Base-by-base conservation (phyloP, 2,329 filamentous ascomycete species). In the Hymenoscyphus scutula region DNA sequence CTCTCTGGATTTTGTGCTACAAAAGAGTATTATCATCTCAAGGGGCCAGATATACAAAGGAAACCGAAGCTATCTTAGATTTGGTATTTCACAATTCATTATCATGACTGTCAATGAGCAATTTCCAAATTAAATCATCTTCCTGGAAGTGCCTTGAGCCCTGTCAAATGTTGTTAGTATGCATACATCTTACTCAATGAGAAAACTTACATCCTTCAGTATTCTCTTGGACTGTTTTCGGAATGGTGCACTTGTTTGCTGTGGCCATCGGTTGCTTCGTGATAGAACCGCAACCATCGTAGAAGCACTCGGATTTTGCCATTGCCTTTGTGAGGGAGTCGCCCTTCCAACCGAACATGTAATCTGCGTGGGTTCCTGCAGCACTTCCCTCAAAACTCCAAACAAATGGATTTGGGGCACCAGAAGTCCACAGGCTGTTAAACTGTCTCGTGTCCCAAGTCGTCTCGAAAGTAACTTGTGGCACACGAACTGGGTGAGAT, bases 271-370 rank as follows among this genome's bases (percentile, higher is more conserved):
- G 70, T 74, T 81, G 80, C 62, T 76, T 77, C 56, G 76, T 78
- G 70, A 82, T 76, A 27, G 71, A 69, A 37, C 76, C 69, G 71
- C 80, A 80, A 2, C 66, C 66, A 77, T 82, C 78, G 58, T 80
- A 77, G 70, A 79, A 80, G 74, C 78, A 81, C 67, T 69, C 69
- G 66, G 76, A 65, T 55, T 67, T 77, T 71, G 80, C 76, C 79
- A 80, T 80, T 68, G 79, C 78, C 71, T 74, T 77, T 70, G 82
- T 79, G 41, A 82, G 77, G 5, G 77, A 73, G 69, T 81, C 75
- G 64, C 75, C 78, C 70, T 81, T 78, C 80, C 80, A 82, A 65
- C 80, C 80, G 68, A 82, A 82, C 68, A 82, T 72, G 69, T 82
- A 82, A 72, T 82, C 80, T 37, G 79, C 80, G 70, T 82, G 80